phyloP scores from a whole-genome alignment of 345 rosid species.

The Triadica sebifera region DNA sequence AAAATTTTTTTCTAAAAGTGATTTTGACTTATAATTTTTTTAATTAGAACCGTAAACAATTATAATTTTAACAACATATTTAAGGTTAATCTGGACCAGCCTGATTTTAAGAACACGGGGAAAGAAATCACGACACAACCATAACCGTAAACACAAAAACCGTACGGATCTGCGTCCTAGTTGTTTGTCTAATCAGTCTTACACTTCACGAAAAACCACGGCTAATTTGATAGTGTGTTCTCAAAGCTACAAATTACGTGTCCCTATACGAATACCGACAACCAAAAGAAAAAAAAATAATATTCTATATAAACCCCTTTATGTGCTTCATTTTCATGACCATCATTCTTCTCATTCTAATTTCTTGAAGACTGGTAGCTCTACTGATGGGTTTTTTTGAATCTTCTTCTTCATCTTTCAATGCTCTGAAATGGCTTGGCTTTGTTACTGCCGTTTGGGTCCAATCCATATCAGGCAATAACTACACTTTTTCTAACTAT shows the following conservation, averaged over 20 bases:
- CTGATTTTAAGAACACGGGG: too few relatives aligned
- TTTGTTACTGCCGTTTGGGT: constrained; percentile 96
- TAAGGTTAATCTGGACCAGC: too few relatives aligned
- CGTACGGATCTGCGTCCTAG: background rate
- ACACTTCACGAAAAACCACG: background rate
- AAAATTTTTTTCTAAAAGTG: too few relatives aligned
- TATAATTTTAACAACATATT: too few relatives aligned
- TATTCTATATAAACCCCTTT: background rate
- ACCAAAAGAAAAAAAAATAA: background rate
- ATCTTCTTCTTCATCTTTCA: constrained; percentile 20
- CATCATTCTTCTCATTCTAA: background rate
- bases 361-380: background rate
- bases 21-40: too few relatives aligned
- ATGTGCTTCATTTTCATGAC: background rate
- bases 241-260: background rate
- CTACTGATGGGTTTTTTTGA: constrained; percentile 26
- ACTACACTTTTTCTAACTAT: constrained; percentile 89
- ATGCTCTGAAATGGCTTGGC: constrained; percentile 82
- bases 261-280: background rate
- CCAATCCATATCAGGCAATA: constrained; percentile 87
- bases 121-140: too few relatives aligned
- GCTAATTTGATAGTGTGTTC: background rate
- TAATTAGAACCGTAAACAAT: too few relatives aligned
- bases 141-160: background rate
- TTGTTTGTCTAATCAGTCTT: too few relatives aligned